A percentile compares a stretch with the other conserved stretches of the same genome.
phyloP scores from a whole-genome alignment of 352 stramenopile species.

The Peronospora belbahrii region DNA sequence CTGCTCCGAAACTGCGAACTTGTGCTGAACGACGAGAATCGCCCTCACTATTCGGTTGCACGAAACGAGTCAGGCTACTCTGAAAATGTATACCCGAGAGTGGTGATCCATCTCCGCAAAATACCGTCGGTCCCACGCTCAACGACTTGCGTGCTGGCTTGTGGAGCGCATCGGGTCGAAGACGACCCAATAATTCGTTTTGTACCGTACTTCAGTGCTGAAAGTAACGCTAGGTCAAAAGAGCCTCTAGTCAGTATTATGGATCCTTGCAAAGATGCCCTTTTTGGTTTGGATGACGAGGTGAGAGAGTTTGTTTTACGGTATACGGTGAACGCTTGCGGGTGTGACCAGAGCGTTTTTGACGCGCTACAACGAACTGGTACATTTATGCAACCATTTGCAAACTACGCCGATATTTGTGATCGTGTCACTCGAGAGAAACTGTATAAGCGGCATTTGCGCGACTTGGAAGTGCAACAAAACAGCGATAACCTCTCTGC shows the following conservation, averaged over 20 bases:
- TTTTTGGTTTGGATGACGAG: slow-evolving; percentile 57
- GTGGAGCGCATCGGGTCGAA: slow-evolving; percentile 45
- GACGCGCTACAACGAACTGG: slow-evolving; percentile 37
- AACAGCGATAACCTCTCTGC: background rate
- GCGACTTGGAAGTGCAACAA: slow-evolving; percentile 13
- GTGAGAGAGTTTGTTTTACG: slow-evolving; percentile 55
- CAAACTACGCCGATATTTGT: slow-evolving; percentile 50
- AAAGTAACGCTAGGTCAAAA: slow-evolving; percentile 20
- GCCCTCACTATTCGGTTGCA: slow-evolving; percentile 38
- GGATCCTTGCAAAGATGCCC: slow-evolving; percentile 28
- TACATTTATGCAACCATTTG: slow-evolving; percentile 44
- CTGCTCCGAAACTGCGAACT: slow-evolving; percentile 32
- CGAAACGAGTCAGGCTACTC: slow-evolving; percentile 34
- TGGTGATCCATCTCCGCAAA: slow-evolving; percentile 35
- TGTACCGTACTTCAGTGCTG: slow-evolving; percentile 44
- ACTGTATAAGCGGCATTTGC: slow-evolving; percentile 16
- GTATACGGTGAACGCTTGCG: slow-evolving; percentile 36
- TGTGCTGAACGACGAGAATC: slow-evolving; percentile 7
- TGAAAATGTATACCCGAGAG: slow-evolving; percentile 24
- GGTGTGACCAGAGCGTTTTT: slow-evolving; percentile 37
- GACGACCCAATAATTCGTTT: slow-evolving; percentile 81
- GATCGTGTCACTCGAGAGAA: slow-evolving; percentile 19
- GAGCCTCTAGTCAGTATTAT: slow-evolving; percentile 29
- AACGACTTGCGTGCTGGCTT: slow-evolving; percentile 54
- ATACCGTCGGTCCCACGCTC: slow-evolving; percentile 45